Evolutionary conservation across 1,284 basidiomycete species (phyloP).

Genomic region (Prillingera fragicola): DNA sequence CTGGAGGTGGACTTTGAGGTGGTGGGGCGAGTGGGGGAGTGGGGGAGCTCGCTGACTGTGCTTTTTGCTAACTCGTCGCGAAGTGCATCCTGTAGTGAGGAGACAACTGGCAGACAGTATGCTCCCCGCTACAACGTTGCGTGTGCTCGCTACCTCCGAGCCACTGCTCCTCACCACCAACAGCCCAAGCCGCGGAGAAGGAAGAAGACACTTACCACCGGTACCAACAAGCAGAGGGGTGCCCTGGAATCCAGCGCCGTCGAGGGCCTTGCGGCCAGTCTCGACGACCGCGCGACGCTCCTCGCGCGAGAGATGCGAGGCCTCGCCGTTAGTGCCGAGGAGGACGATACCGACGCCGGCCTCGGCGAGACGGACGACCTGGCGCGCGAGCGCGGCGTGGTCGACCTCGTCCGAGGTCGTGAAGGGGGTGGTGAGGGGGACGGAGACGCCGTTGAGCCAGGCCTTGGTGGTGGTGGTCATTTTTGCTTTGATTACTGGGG

Average conservation of each 20-base stretch:
- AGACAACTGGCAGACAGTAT: too few species aligned
- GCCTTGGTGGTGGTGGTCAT: constrained; percentile 11
- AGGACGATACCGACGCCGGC: constrained; percentile 50
- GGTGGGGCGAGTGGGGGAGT: background rate
- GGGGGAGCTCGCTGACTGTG: background rate
- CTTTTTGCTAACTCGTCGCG: too few species aligned
- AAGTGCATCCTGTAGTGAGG: too few species aligned
- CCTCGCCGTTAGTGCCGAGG: constrained; percentile 51
- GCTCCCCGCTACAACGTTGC: too few species aligned
- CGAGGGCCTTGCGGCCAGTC: constrained; percentile 65
- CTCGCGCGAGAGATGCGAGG: constrained; percentile 60
- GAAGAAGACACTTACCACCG: constrained; percentile 55
- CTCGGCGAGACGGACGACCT: constrained; percentile 48
- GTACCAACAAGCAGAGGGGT: constrained; percentile 77
- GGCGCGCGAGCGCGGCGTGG: constrained; percentile 45
- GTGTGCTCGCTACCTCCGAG: background rate
- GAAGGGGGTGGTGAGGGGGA: constrained; percentile 52
- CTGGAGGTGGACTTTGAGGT: background rate
- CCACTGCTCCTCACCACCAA: background rate
- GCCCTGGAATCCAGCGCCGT: constrained; percentile 63
- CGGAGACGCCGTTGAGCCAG: constrained; percentile 45
- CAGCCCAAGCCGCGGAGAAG: too few species aligned
- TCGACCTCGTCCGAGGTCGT: constrained; percentile 44
- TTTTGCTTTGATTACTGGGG: background rate
- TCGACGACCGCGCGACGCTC: constrained; percentile 63